phyloP scores from a whole-genome alignment of 2,329 filamentous ascomycete species.

The Pestalotiopsis fici region DNA sequence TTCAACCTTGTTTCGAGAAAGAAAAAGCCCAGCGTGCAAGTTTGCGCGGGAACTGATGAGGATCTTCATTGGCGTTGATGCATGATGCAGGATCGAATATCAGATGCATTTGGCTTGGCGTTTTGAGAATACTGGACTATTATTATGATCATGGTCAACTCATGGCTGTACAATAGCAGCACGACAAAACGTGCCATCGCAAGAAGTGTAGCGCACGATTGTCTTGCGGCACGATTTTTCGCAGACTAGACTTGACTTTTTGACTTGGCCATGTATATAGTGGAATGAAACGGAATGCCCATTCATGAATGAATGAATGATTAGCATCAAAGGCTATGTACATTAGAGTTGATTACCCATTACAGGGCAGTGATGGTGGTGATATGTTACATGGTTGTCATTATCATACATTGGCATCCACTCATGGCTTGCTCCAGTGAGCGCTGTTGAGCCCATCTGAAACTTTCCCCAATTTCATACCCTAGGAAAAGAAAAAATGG shows the following conservation, averaged over 20 bases:
- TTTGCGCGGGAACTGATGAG: background rate
- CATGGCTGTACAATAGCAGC: slow-evolving; percentile 1
- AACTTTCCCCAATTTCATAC: background rate
- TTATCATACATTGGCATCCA: background rate
- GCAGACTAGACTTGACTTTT: background rate
- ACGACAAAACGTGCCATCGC: background rate
- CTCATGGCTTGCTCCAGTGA: background rate
- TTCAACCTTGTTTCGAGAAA: background rate
- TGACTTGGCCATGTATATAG: slow-evolving; percentile 3
- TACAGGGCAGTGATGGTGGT: background rate
- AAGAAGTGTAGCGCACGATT: background rate
- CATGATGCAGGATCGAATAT: background rate
- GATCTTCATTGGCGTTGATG: background rate
- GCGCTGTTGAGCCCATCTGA: too few relatives aligned
- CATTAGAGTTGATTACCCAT: background rate
- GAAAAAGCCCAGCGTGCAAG: background rate
- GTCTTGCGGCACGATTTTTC: background rate
- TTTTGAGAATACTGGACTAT: background rate
- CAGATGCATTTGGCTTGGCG: slow-evolving; percentile 2
- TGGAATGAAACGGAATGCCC: background rate
- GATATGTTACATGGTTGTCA: background rate
- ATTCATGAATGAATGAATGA: background rate
- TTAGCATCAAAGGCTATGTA: background rate
- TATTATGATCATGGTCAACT: background rate
- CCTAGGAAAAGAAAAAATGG: background rate